These are phyloP conservation scores for Stemphylium lycopersici DNA, from an alignment of 2,329 filamentous ascomycete species.

Conservation along the genomic window DNA sequence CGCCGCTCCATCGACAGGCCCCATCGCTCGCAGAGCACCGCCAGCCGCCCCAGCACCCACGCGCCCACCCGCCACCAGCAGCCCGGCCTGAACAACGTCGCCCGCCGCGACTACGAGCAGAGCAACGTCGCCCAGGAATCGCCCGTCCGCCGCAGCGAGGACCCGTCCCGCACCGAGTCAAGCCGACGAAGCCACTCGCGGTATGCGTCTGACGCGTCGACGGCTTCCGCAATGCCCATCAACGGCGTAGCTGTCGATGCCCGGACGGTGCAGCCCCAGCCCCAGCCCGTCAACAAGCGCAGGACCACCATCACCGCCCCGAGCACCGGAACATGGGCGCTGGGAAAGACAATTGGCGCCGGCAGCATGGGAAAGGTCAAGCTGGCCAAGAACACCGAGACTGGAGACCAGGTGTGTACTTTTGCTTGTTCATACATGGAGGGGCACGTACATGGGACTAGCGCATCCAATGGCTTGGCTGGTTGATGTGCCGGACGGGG, in stretches of 20 bases:
- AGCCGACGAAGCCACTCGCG: slow-evolving; percentile 55
- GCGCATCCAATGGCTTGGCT: background rate
- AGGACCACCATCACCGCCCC: slow-evolving; percentile 86
- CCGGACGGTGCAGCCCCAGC: slow-evolving; percentile 25
- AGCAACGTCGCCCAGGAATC: slow-evolving; percentile 66
- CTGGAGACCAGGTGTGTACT: slow-evolving; percentile 79
- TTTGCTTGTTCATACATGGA: background rate
- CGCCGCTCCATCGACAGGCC: slow-evolving; percentile 43
- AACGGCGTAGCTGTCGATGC: slow-evolving; percentile 47
- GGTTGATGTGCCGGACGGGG: background rate
- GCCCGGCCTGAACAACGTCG: slow-evolving; percentile 57
- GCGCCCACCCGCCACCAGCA: slow-evolving; percentile 49
- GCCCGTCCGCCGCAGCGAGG: slow-evolving; percentile 66
- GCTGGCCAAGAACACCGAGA: slow-evolving; percentile 86
- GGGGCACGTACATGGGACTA: background rate
- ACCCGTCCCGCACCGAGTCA: slow-evolving; percentile 63
- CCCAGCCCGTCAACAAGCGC: slow-evolving; percentile 47
- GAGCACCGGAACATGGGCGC: slow-evolving; percentile 83
- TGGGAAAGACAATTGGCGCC: slow-evolving; percentile 95
- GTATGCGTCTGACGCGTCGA: slow-evolving; percentile 54
- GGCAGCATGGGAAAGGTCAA: slow-evolving; percentile 99
- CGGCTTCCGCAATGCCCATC: slow-evolving; percentile 45
- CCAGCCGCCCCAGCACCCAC: slow-evolving; percentile 36
- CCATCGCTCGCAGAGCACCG: slow-evolving; percentile 47
- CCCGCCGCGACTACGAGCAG: slow-evolving; percentile 76